phyloP scores from a whole-genome alignment of 306 rosid species.

The apple (Malus domestica) region DNA sequence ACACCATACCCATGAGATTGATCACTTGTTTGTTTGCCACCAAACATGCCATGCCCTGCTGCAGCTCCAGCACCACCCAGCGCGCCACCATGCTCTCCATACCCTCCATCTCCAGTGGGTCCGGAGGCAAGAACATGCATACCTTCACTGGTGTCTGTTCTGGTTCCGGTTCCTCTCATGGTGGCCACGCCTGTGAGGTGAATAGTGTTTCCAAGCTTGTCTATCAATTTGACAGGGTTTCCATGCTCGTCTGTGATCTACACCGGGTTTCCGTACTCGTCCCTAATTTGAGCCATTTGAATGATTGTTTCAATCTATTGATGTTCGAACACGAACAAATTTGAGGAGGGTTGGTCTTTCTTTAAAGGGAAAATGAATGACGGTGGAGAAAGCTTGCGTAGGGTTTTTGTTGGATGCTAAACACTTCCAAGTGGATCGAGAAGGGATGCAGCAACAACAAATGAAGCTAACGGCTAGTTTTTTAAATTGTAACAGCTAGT shows the following conservation, averaged over 20 bases:
- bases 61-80: background rate
- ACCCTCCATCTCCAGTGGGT: background rate
- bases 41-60: background rate
- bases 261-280: constrained; percentile 56
- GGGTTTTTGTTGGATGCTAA: too few relatives aligned
- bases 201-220: constrained; percentile 63
- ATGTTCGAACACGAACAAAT: background rate
- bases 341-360: background rate
- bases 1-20: background rate
- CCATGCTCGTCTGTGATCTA: constrained; percentile 57
- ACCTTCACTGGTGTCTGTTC: background rate
- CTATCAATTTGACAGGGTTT: constrained; percentile 53
- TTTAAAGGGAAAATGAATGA: background rate
- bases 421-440: too few relatives aligned
- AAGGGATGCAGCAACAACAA: too few relatives aligned
- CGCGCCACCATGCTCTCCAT: background rate
- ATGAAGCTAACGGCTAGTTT: too few relatives aligned
- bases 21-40: background rate
- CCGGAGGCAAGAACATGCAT: background rate
- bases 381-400: constrained; percentile 22
- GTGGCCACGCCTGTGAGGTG: constrained; percentile 58
- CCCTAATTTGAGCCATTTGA: constrained; percentile 55
- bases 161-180: background rate
- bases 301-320: background rate
- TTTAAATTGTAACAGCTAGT: too few relatives aligned